Conservation (phyloP, 2,329 filamentous ascomycete species). For the Madurella fahalii region DNA sequence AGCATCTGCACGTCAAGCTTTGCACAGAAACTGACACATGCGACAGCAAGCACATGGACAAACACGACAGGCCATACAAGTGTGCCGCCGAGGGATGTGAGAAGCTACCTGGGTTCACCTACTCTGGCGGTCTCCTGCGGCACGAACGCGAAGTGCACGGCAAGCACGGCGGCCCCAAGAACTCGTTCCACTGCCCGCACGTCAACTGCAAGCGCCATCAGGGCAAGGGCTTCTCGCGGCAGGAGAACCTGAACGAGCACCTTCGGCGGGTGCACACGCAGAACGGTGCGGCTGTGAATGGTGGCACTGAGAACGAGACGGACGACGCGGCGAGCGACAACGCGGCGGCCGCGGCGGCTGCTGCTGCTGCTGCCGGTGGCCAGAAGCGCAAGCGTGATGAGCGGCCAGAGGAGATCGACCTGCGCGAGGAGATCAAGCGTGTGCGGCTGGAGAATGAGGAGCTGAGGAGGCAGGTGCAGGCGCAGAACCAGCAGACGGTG, state of each 20-base stretch:
- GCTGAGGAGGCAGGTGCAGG: conserved; percentile 47
- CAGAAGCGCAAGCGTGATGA: conserved; percentile 45
- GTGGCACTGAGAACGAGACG: conserved; percentile 36
- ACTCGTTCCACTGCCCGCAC: conserved; percentile 81
- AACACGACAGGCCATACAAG: conserved; percentile 90
- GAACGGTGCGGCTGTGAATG: conserved; percentile 29
- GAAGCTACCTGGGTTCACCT: conserved; percentile 91
- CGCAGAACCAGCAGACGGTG: conserved; percentile 43
- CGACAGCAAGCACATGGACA: conserved; percentile 92
- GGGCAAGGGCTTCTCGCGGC: conserved; percentile 85
- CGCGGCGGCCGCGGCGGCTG: conserved; percentile 29
- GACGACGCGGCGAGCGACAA: conserved; percentile 48
- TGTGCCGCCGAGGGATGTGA: conserved; percentile 80
- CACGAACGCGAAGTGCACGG: conserved; percentile 93
- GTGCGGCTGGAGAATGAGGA: conserved; percentile 62
- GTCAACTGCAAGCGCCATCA: conserved; percentile 82
- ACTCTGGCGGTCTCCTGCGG: conserved; percentile 81
- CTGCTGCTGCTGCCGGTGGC: conserved; percentile 26
- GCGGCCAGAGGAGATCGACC: conserved; percentile 35
- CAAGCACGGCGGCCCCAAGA: conserved; percentile 83
- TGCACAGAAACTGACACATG: conserved; percentile 5
- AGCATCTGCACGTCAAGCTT: neutral
- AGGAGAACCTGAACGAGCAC: conserved; percentile 93
- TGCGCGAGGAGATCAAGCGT: conserved; percentile 64
- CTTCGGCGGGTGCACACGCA: conserved; percentile 79